Evolutionary conservation across 192 early-diverging fungal genomes (phyloP).

Genomic region (Dimargaris cristalligena): DNA sequence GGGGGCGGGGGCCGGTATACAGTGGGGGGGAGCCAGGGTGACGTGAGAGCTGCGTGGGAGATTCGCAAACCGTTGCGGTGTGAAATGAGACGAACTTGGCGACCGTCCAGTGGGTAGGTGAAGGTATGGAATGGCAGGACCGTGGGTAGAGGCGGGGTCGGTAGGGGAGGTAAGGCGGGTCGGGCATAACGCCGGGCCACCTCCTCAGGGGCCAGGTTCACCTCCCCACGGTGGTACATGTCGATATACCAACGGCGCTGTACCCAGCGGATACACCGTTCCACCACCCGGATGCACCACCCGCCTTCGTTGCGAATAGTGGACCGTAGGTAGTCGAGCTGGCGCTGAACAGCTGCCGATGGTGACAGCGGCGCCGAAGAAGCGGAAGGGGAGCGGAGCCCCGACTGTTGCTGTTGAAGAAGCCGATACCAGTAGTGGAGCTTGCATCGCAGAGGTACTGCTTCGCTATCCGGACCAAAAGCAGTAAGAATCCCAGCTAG

Average conservation of each 20-base stretch:
- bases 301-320: conserved; percentile 46
- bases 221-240: conserved; percentile 17
- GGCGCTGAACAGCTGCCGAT: conserved; percentile 15
- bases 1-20: conserved; percentile 60
- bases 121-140: conserved; percentile 92
- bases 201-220: conserved; percentile 6
- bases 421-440: not conserved
- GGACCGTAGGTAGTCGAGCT: conserved; percentile 9
- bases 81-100: conserved; percentile 71
- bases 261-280: conserved; percentile 34
- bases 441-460: not conserved
- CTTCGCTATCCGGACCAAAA: not conserved
- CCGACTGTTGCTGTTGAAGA: not conserved
- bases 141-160: conserved; percentile 53
- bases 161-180: conserved; percentile 30
- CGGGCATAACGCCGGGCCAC: conserved; percentile 19
- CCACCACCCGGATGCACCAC: conserved; percentile 48
- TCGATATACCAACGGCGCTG: conserved; percentile 55
- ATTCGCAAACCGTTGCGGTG: conserved; percentile 74
- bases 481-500: not conserved
- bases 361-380: too few species aligned
- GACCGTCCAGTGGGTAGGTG: conserved; percentile 69
- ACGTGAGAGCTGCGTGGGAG: conserved; percentile 45
- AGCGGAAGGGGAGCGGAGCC: conserved; percentile 12
- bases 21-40: conserved; percentile 34